Base-by-base conservation (phyloP, 495 filamentous ascomycete genomes). In the Aspergillus carlsbadensis region DNA sequence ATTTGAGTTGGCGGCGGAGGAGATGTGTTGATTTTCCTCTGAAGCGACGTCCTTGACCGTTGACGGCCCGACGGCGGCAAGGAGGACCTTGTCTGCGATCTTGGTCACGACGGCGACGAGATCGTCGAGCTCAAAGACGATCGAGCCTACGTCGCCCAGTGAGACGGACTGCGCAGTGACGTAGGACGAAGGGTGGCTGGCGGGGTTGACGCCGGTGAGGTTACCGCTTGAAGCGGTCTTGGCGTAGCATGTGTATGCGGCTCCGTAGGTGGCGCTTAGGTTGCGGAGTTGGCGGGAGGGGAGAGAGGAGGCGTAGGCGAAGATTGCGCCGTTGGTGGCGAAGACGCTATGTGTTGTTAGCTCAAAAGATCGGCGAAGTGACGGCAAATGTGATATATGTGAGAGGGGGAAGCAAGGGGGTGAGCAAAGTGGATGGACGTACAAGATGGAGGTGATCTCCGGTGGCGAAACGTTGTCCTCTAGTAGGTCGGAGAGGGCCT, bases 381-480 rank as follows among this genome's bases (percentile, higher is more conserved):
- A 31, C 6, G 24, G 15, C 20, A 24, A 29, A 20, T 24, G 26
- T 20, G 45, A 15, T 26, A 10, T 14, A 44, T 15, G 1, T 22
- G 10, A 24, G 21, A 8, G 51, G 51, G 7, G 29, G 2, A 18
- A n/a, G 20, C 5, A 42, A 17, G 13, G 15, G 24, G 44, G 40
- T 6, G 13, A 33, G 24, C 35, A 26, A 21, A 22, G 5, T 18
- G 31, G 34, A 20, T 11, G 33, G 44, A 29, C 68, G 14, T 68
- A 77, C 75, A 78, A 52, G 37, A 78, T 78, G 10, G 74, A 74
- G 10, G 74, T 78, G 48, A 78, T 78, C 60, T 78, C 74, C 24
- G 75, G 75, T 3, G 74, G 75, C 8, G 71, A 75, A 13, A 77
- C 69, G 52, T 78, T 78, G 52, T 78, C 75, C 58, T 78, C 74